Base-by-base conservation (phyloP, 441 rosid genomes). In the Theobroma grandiflorum region DNA sequence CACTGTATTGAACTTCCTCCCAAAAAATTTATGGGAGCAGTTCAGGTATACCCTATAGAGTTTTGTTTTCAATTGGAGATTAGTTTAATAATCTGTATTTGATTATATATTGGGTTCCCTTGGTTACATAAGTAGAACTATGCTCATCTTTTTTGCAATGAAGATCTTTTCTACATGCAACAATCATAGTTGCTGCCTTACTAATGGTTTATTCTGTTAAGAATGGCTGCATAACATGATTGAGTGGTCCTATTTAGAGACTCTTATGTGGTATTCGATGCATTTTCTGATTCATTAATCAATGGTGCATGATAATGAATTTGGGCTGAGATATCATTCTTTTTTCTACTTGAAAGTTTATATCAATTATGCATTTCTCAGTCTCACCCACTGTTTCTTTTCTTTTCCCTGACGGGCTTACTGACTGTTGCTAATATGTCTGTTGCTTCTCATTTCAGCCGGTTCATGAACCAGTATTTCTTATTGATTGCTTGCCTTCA, bases 401-500 rank as follows among this genome's bases (percentile, higher is more conserved):
- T 26, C 31, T 26, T 26, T 26, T 26, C 31, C 31, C 31, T 26
- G 31, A 26, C 1, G 31, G 49, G 11, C 50, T 31, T 3, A 20
- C n/a, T n/a, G 35, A 45, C 22, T 64, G 42, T 77, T 77, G 61
- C 77, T 82, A 45, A 70, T 37, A 47, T 65, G 4, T 71, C 42
- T 59, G 22, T 75, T 55, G 57, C 38, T 40, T 81, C 66, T 74
- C 9, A 82, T 85, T 84, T 78, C 98, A 97, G 99, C 92, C 99
- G 99, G 87, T 97, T 97, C 76, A 95, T 95, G 99, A 97, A 97
- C 90, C 99, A 97, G 89, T 95, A 97, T 79, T 97, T 97, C 89
- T 85, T 97, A 87, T 87, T 97, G 91, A 97, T 97, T 85, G 99
- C 99, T 33, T 97, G 99, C 93, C 99, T 97, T 85, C 99, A 97